A percentile compares a stretch with the other conserved stretches of the same genome.
Conservation (phyloP, 441 rosid species). For the Croton laevigatus region DNA sequence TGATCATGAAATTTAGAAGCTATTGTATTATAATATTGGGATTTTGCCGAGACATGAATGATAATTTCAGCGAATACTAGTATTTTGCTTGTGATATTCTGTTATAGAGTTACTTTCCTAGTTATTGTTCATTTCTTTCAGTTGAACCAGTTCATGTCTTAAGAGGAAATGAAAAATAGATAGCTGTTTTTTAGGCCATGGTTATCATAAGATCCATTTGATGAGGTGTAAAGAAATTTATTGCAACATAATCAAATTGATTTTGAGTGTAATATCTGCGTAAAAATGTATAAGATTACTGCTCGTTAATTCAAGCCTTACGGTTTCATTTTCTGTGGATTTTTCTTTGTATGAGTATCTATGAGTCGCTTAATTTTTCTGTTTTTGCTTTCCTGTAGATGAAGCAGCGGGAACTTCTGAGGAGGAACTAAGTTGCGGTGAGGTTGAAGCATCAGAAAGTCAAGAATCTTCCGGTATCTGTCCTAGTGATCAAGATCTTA, state of each 20-base stretch:
- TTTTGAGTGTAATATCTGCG: too few species aligned
- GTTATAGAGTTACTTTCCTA: too few species aligned
- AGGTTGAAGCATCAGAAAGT: conserved; percentile 33
- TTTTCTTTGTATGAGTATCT: not conserved
- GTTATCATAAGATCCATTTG: too few species aligned
- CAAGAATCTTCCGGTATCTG: conserved; percentile 25
- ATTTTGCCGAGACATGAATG: not conserved
- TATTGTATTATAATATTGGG: too few species aligned
- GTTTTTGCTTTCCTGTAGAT: conserved; percentile 24
- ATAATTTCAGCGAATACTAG: not conserved
- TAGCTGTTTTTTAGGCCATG: too few species aligned
- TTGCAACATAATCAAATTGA: too few species aligned
- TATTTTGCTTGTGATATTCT: not conserved
- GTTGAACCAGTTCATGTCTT: not conserved
- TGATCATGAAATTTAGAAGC: not conserved
- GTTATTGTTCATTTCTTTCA: not conserved
- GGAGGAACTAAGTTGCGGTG: conserved; percentile 48
- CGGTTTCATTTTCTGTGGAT: not conserved
- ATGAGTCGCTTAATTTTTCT: not conserved
- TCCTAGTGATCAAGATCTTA: conserved; percentile 29
- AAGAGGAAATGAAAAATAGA: not conserved
- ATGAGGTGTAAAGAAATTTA: too few species aligned
- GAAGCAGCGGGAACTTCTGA: conserved; percentile 47
- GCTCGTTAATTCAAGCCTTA: not conserved
- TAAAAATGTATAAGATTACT: too few species aligned